A percentile compares a stretch with the other conserved stretches of the same genome.
Evolutionary conservation across 176 grass and related monocot species (phyloP).

Genomic region (Aegilops bicornis): DNA sequence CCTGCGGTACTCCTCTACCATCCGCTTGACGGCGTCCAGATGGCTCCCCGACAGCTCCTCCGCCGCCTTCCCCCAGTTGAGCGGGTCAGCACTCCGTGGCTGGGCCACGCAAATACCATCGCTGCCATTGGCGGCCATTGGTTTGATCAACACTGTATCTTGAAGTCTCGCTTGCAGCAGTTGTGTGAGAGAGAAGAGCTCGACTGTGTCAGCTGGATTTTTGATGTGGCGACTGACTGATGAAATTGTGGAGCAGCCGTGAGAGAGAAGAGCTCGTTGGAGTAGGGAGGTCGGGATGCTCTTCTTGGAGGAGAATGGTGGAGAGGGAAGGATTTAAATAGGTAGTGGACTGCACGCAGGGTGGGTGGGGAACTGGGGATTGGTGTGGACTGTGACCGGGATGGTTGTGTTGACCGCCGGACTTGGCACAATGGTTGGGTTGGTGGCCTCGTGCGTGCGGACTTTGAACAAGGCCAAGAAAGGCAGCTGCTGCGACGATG

Average conservation of each 20-base stretch:
- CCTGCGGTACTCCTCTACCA: conserved; percentile 63
- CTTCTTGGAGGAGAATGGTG: conserved; percentile 36
- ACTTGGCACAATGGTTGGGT: not conserved
- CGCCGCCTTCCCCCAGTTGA: conserved; percentile 64
- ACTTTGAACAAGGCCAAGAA: no score
- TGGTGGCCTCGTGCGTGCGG: not conserved
- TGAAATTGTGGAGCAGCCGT: not conserved
- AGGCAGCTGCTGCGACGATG: no score
- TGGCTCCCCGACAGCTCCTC: conserved; percentile 51
- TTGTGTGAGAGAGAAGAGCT: conserved; percentile 23
- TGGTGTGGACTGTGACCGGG: conserved; percentile 21
- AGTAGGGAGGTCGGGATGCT: not conserved
- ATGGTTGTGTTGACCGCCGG: not conserved
- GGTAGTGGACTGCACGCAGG: not conserved
- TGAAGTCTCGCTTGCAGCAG: not conserved
- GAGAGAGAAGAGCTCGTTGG: not conserved
- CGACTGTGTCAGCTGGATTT: not conserved
- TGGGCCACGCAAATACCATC: conserved; percentile 24
- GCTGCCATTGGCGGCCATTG: conserved; percentile 12
- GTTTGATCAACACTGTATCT: no score
- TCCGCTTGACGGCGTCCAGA: conserved; percentile 63
- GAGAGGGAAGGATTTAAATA: conserved; percentile 48
- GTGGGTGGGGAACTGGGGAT: not conserved
- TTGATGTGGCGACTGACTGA: no score
- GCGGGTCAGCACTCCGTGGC: conserved; percentile 33